Evolutionary conservation across 257 asterid genomes (phyloP).

Genomic region (Petunia axillaris): DNA sequence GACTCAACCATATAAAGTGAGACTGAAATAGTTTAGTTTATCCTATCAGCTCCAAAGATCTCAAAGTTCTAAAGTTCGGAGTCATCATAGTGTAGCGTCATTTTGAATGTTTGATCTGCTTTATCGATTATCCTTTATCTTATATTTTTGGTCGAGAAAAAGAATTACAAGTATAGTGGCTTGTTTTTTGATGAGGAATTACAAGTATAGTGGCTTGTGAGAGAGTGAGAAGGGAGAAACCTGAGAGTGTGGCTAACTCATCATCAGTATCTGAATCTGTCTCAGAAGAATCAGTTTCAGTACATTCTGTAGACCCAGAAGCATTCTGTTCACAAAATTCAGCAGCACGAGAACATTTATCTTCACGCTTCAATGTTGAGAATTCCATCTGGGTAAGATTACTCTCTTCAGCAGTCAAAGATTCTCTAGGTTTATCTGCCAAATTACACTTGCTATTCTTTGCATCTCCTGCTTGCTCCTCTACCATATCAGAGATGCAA

Average conservation of each 20-base stretch:
- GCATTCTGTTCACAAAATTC: conserved; percentile 61
- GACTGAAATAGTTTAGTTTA: background rate
- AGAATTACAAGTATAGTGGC: conserved; percentile 21
- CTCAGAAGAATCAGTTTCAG: conserved; percentile 92
- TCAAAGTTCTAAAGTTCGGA: background rate
- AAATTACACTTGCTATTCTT: conserved; percentile 64
- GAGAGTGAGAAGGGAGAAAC: conserved; percentile 38
- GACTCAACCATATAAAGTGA: conserved; percentile 19
- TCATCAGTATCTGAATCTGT: conserved; percentile 92
- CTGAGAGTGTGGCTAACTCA: conserved; percentile 75
- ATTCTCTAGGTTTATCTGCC: conserved; percentile 52
- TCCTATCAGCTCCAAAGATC: background rate
- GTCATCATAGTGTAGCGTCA: background rate
- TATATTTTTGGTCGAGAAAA: background rate
- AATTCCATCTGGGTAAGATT: conserved; percentile 47
- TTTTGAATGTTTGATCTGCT: conserved; percentile 8
- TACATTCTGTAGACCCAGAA: conserved; percentile 81
- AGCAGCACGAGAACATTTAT: conserved; percentile 42
- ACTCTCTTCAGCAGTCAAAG: conserved; percentile 48
- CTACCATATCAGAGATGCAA: conserved; percentile 51
- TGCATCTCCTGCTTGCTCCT: conserved; percentile 56
- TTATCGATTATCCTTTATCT: background rate
- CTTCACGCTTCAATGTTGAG: conserved; percentile 56
- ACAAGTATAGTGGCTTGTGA: conserved; percentile 18
- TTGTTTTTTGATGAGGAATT: background rate